Percentiles rank a stretch among this genome's conserved stretches.
These are phyloP conservation scores for Wallacemonas rigidus DNA, from an alignment of 208 protist species.

Conservation along the genomic window DNA sequence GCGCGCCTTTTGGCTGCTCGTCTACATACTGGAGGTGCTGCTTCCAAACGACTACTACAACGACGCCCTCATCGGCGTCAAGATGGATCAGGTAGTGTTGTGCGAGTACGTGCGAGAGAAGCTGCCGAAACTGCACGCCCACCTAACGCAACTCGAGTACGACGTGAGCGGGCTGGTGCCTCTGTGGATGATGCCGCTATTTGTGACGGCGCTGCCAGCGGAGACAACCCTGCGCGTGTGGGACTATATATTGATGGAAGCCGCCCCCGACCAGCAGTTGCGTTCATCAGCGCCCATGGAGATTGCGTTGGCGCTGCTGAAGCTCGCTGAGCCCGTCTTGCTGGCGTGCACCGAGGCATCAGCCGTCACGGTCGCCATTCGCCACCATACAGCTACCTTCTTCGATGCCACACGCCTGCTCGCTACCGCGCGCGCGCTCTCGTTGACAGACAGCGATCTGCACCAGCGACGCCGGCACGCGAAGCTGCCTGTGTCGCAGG, in stretches of 20 bases:
- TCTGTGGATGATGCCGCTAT: slow-evolving; percentile 73
- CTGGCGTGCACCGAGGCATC: slow-evolving; percentile 39
- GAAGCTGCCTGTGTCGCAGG: slow-evolving; percentile 29
- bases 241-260: slow-evolving; percentile 60
- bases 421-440: slow-evolving; percentile 20
- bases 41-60: slow-evolving; percentile 80
- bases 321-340: slow-evolving; percentile 36
- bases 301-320: slow-evolving; percentile 54
- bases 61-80: slow-evolving; percentile 56
- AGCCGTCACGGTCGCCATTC: slow-evolving; percentile 40
- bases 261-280: neutral
- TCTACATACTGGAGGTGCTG: slow-evolving; percentile 58
- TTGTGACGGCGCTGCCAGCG: slow-evolving; percentile 62
- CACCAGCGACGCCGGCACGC: slow-evolving; percentile 40
- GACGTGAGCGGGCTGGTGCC: slow-evolving; percentile 58
- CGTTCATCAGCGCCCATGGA: slow-evolving; percentile 22
- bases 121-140: slow-evolving; percentile 49
- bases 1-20: slow-evolving; percentile 58
- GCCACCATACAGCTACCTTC: slow-evolving; percentile 24
- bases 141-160: slow-evolving; percentile 36
- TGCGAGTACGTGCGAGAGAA: slow-evolving; percentile 32
- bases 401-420: slow-evolving; percentile 50
- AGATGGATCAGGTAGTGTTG: slow-evolving; percentile 70
- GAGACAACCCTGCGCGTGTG: slow-evolving; percentile 57
- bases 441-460: slow-evolving; percentile 33